Base-by-base conservation (phyloP, 139 green algal species). In the Chlamydomonas sp. region DNA sequence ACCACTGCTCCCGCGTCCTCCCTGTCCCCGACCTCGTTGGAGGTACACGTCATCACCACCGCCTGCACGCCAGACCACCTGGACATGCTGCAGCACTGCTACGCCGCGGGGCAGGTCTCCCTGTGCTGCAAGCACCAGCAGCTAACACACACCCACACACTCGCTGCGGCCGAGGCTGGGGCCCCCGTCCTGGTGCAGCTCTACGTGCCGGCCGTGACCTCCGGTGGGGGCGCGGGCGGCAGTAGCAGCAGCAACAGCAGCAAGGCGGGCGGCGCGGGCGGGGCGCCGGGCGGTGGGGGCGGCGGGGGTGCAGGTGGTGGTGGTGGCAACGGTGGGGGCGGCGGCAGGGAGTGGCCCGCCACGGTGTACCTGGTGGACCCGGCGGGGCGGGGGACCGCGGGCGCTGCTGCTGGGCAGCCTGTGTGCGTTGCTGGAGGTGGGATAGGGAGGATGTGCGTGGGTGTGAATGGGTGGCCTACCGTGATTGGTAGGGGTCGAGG, bases 51-150 rank as follows among this genome's bases (percentile, higher is more conserved):
- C 1, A 57, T 85, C 3, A 59, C 66, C 18, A 68, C 69, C 68
- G 80, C 80, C 68, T 71, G 58, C 57, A 77, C 67, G 4, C 80
- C 80, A 0, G 67, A 71, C 60, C 80, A 85, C 67, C 16, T 79
- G 17, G 80, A 69, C 69, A 85, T 85, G 80, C 67, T 85, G 68
- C 68, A 78, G 68, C 80, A 85, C 80, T 78, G 68, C 68, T 85
- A 71, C 80, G 67, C 68, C 2, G 80, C 80, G 6, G 8, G 15
- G 59, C 80, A 85, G 59, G 68, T 49, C 31, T 49, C 31, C 31
- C 31, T 49, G 31, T 49, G 31, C 31, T 49, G 31, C 31, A 49
- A 49, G 31, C 31, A 49, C 31, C 31, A 49, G 31, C 31, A 49
- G 31, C 3, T 5, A 12, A 72, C 20, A 17, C 12, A n/a, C 10